Conservation (phyloP, 192 early-diverging fungal genomes). For the Thamnidium elegans region DNA sequence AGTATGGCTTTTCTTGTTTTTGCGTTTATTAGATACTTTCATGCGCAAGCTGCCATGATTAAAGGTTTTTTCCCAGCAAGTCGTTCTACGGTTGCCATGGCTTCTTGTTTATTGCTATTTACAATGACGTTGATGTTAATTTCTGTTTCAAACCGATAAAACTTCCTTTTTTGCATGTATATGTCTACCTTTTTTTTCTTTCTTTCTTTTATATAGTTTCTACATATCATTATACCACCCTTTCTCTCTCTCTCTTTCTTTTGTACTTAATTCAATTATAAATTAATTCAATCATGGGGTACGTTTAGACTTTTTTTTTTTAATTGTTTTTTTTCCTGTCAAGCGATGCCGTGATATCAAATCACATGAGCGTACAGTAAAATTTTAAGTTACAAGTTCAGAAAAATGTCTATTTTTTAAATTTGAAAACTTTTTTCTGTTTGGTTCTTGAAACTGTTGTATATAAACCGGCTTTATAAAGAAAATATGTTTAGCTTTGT, state of each 20-base stretch:
- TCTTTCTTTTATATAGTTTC: background rate
- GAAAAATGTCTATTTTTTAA: too few species aligned
- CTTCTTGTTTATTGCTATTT: slow-evolving; percentile 35
- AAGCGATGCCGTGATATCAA: background rate
- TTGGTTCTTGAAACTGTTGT: too few species aligned
- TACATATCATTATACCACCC: background rate
- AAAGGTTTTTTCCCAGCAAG: slow-evolving; percentile 71
- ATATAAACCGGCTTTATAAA: too few species aligned
- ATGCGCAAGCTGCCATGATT: slow-evolving; percentile 63
- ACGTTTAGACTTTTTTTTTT: background rate
- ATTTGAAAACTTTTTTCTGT: too few species aligned
- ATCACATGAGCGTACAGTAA: background rate
- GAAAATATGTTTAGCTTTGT: too few species aligned
- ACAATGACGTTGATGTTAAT: slow-evolving; percentile 39
- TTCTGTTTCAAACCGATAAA: slow-evolving; percentile 6
- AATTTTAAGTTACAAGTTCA: too few species aligned
- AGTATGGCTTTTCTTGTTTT: slow-evolving; percentile 64
- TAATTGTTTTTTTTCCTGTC: background rate
- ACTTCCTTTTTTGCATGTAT: background rate
- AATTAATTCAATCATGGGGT: background rate
- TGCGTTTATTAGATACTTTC: slow-evolving; percentile 67
- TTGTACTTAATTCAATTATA: background rate
- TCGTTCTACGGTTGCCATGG: slow-evolving; percentile 50
- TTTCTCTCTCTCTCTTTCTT: background rate
- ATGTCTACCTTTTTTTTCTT: background rate